Conservation (phyloP, 768 basidiomycete genomes). For the Mycena haematopus region DNA sequence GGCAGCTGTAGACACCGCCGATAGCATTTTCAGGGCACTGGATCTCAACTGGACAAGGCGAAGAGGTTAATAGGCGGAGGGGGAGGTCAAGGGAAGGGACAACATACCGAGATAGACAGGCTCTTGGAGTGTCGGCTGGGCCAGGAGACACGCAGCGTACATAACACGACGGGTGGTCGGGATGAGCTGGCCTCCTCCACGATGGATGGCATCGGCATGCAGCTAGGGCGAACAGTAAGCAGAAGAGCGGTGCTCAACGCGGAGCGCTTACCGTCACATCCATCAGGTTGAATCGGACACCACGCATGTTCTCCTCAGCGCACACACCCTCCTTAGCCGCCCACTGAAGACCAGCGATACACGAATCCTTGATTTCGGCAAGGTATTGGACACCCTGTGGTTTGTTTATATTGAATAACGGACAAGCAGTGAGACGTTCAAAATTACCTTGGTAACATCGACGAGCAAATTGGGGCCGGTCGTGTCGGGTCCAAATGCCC, state of each 20-base stretch:
- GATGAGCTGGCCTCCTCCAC: conserved; percentile 99
- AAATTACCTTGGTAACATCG: conserved; percentile 83
- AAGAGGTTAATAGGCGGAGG: not conserved
- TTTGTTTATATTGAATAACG: not conserved
- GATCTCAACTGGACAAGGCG: conserved; percentile 78
- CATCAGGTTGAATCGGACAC: conserved; percentile 93
- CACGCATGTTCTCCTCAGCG: conserved; percentile 98
- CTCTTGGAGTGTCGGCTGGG: conserved; percentile 91
- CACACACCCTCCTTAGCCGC: conserved; percentile 98
- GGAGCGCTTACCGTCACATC: conserved; percentile 82
- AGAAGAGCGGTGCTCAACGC: conserved; percentile 5
- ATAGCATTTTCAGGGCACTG: conserved; percentile 98
- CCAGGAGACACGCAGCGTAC: conserved; percentile 95
- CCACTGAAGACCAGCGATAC: conserved; percentile 99
- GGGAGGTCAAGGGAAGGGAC: not conserved
- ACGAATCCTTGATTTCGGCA: conserved; percentile 99
- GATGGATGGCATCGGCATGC: conserved; percentile 98
- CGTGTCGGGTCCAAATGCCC: conserved; percentile 99
- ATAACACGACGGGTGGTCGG: conserved; percentile 95
- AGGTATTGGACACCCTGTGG: conserved; percentile 90
- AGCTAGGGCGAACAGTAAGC: conserved; percentile 55
- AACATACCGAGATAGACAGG: conserved; percentile 86
- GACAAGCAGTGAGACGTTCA: not conserved
- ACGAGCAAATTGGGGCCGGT: conserved; percentile 96
- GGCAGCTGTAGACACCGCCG: conserved; percentile 92